Conservation (phyloP, 1,284 basidiomycete species). For the Tausonia pullulans region DNA sequence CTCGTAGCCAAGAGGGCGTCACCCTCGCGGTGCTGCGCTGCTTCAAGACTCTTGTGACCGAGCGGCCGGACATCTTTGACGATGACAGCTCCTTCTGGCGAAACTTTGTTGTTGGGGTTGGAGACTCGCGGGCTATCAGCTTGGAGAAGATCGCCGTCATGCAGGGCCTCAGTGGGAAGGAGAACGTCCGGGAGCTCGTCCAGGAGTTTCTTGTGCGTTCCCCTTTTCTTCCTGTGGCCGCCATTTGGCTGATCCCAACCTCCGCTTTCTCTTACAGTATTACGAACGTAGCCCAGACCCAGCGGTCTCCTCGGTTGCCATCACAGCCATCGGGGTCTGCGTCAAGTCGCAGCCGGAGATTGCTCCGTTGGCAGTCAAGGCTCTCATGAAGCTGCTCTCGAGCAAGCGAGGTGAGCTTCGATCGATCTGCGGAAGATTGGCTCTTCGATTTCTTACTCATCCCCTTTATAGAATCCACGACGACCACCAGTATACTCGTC, state of each 20-base stretch:
- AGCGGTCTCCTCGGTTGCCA: slow-evolving; percentile 54
- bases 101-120: slow-evolving; percentile 8
- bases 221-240: neutral
- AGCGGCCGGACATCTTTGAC: slow-evolving; percentile 14
- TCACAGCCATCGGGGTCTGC: slow-evolving; percentile 65
- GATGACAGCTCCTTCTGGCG: slow-evolving; percentile 8
- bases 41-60: neutral
- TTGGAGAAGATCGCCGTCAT: slow-evolving; percentile 56
- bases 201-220: slow-evolving; percentile 64
- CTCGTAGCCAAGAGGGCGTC: slow-evolving; percentile 43
- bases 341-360: slow-evolving; percentile 56
- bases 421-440: neutral
- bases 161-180: slow-evolving; percentile 48
- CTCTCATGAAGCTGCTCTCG: slow-evolving; percentile 61
- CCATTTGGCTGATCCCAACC: neutral
- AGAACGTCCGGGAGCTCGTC: slow-evolving; percentile 58
- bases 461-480: slow-evolving; percentile 47
- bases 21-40: slow-evolving; percentile 5
- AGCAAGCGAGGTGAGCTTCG: slow-evolving; percentile 48
- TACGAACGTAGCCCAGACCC: slow-evolving; percentile 64
- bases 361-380: slow-evolving; percentile 55
- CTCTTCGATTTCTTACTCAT: neutral
- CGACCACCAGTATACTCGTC: slow-evolving; percentile 67
- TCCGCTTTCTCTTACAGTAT: slow-evolving; percentile 41
- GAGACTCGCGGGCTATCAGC: neutral